Conservation (phyloP, 164 flowering plant species). For the Macadamia integrifolia region DNA sequence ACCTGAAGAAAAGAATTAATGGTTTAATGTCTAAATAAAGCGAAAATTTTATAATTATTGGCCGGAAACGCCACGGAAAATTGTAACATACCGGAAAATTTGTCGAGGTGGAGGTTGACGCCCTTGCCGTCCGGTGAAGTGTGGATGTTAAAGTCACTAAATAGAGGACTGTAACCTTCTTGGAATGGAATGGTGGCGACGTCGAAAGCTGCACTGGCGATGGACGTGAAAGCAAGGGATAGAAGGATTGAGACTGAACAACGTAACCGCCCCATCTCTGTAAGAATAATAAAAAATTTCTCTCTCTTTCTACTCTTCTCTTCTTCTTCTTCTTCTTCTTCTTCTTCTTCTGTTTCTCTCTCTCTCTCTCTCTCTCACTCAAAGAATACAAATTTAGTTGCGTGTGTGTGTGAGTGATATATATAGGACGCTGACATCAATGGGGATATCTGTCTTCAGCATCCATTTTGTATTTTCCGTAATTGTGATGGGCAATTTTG, state of each 20-base stretch:
- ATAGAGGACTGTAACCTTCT: constrained; percentile 57
- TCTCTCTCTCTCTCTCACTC: not conserved
- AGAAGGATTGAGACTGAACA: constrained; percentile 7
- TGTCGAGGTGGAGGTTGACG: constrained; percentile 65
- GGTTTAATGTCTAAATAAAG: not conserved
- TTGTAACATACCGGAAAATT: constrained; percentile 42
- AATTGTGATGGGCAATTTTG: not conserved
- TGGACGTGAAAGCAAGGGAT: not conserved
- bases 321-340: not conserved
- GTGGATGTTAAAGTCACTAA: constrained; percentile 58
- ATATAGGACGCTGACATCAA: too few relatives aligned
- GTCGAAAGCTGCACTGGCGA: constrained; percentile 2
- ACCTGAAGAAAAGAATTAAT: constrained; percentile 35
- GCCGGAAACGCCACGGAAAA: not conserved
- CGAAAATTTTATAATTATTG: not conserved
- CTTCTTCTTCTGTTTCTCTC: not conserved
- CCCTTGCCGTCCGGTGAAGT: constrained; percentile 41
- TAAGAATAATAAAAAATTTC: too few relatives aligned
- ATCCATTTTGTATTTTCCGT: not conserved
- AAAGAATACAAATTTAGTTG: too few relatives aligned
- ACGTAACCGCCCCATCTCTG: not conserved
- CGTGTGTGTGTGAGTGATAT: too few relatives aligned
- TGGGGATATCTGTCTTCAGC: too few relatives aligned
- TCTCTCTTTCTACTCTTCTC: not conserved
- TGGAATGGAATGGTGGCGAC: constrained; percentile 39